Evolutionary conservation across 345 rosid species (phyloP), one percentile per base, ranked within the genome.

Genomic region (Kandelia obovata): DNA sequence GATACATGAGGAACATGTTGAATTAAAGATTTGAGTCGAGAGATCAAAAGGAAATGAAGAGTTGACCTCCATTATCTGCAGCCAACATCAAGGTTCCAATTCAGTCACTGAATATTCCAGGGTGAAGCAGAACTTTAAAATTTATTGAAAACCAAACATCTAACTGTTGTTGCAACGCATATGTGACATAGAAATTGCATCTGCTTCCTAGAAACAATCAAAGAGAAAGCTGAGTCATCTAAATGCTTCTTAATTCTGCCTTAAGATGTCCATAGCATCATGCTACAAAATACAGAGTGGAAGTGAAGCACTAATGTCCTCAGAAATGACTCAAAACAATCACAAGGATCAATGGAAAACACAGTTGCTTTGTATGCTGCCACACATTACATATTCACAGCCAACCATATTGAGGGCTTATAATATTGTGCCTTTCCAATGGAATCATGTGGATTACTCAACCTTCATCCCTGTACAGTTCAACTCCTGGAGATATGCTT

Each of bases 381-480:
- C 52, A 62, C 61, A 53, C 47, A 37, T 39, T 66, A 31, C 10
- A 61, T 61, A 61, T 39, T 32, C 58, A n/a, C 62, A 39, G 9
- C n/a, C 32, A 73, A 11, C n/a, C 20, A 4, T 19, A 6, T n/a
- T 35, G 32, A 15, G 53, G 25, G 52, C 23, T 5, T 1, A 37
- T 5, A 17, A n/a, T 61, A 21, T 26, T 21, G 21, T 2, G 34
- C n/a, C 19, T 56, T 58, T 28, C 57, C 5, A 13, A 43, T 15
- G 35, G 35, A 39, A 55, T 43, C 25, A 32, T 31, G 39, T 27
- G 49, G 46, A 58, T 17, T 16, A 27, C 56, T 25, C 20, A 30
- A 15, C 9, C 58, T 30, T 51, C 13, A 34, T 65, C 52, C 1
- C 31, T 58, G 37, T 26, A 20, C 21, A 57, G 64, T 34, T 31